phyloP scores from a whole-genome alignment of 257 asterid species.

The Plectranthus barbatus region DNA sequence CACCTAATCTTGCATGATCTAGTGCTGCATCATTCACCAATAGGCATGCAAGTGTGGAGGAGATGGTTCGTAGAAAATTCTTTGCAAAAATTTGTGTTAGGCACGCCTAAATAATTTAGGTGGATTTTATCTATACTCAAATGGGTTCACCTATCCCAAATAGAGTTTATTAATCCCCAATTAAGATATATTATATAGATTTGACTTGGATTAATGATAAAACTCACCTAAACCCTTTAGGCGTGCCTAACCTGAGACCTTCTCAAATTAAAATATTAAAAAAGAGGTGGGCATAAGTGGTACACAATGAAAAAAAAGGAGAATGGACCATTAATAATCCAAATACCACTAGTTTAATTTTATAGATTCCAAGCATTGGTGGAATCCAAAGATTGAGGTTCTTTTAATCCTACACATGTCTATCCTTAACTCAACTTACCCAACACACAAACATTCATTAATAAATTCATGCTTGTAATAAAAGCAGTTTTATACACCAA shows the following conservation, averaged over 20 bases:
- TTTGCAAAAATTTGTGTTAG: background rate
- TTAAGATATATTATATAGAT: too few relatives aligned
- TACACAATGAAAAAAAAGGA: conserved; percentile 12
- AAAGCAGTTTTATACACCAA: too few relatives aligned
- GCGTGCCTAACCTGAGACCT: too few relatives aligned
- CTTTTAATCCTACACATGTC: conserved; percentile 14
- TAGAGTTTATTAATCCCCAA: too few relatives aligned
- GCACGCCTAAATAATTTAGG: too few relatives aligned
- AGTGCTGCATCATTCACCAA: background rate
- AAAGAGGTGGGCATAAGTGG: conserved; percentile 10
- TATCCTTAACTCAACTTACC: conserved; percentile 1
- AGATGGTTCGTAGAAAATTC: background rate
- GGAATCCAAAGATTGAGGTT: conserved; percentile 5
- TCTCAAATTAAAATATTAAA: background rate
- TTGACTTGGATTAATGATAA: too few relatives aligned
- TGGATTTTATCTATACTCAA: too few relatives aligned
- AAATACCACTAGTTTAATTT: conserved; percentile 7
- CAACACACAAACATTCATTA: background rate
- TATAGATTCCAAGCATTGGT: conserved; percentile 4
- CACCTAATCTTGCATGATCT: too few relatives aligned
- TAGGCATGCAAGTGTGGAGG: background rate
- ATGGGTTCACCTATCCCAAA: too few relatives aligned
- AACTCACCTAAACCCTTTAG: too few relatives aligned
- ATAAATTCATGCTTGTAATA: background rate
- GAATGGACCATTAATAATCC: conserved; percentile 4